Evolutionary conservation across 2,329 filamentous ascomycete genomes (phyloP), one percentile per base, ranked within the genome.

Genomic region (Claviceps sp.): DNA sequence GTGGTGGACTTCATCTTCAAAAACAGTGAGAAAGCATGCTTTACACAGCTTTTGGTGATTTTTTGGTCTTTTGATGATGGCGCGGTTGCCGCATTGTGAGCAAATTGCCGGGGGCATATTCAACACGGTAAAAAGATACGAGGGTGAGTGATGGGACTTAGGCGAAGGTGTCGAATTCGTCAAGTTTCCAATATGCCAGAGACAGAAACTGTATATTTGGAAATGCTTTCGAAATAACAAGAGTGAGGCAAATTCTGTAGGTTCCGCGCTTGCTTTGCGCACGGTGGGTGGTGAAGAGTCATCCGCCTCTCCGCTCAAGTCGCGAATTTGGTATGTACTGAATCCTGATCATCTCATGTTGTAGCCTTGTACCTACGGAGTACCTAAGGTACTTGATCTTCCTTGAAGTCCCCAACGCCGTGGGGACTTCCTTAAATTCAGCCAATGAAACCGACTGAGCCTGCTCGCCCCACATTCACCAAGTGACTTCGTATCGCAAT

Each of bases 21-120:
- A 98, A 46, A 93, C 77, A 11, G 72, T 62, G 51, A 95, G 80
- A 68, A 98, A 98, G 69, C 93, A 98, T 4, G 75, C 69, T 61
- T 87, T 89, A 77, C 93, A 98, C 47, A 98, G 78, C 62, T 95
- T 95, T 60, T 94, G 83, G 61, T 94, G 82, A 63, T 97, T 95
- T 67, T 97, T 97, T 1, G 93, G 91, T 30, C 93, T 81, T 56
- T 96, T 88, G 53, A 98, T 93, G 20, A 95, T 78, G 5, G 93
- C 91, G 54, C 90, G 81, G 56, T 85, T 77, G 22, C 75, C 77
- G 71, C 93, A 98, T 57, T 83, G 73, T 49, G 82, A 81, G 66
- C 93, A 98, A 22, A 77, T 71, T 20, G 79, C 76, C 22, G 89
- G 88, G 7, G 89, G 76, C 91, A 96, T 95, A 26, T 60, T 44